Evolutionary conservation across 257 asterid species (phyloP).

Genomic region (Ehretia macrophylla): DNA sequence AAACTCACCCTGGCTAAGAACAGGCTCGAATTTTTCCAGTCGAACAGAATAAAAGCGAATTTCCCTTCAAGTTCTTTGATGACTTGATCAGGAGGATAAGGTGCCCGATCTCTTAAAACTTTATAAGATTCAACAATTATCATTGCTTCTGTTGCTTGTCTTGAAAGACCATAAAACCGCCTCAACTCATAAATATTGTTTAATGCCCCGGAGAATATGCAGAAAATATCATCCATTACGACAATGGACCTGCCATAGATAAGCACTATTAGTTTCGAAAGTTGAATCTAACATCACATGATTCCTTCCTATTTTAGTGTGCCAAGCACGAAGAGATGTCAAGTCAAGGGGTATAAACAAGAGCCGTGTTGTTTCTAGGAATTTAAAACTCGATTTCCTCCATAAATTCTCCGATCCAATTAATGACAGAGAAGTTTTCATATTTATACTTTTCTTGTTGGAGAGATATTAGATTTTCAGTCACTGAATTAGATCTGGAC

Average conservation of each 20-base stretch:
- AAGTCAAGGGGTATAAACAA: neutral
- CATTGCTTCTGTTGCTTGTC: constrained; percentile 57
- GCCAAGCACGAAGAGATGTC: neutral
- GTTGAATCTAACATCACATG: too few relatives aligned
- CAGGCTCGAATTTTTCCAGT: constrained; percentile 42
- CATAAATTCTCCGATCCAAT: too few relatives aligned
- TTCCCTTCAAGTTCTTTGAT: constrained; percentile 58
- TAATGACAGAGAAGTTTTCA: too few relatives aligned
- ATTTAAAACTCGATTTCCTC: too few relatives aligned
- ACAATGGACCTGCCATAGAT: constrained; percentile 38
- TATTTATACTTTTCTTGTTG: too few relatives aligned
- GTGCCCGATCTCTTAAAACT: constrained; percentile 60
- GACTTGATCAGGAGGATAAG: constrained; percentile 70
- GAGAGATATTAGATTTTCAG: too few relatives aligned
- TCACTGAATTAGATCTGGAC: too few relatives aligned
- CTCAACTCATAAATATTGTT: constrained; percentile 46
- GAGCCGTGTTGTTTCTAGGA: neutral
- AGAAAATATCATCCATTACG: constrained; percentile 64
- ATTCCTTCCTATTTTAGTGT: too few relatives aligned
- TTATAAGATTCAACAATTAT: constrained; percentile 53
- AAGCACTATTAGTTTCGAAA: too few relatives aligned
- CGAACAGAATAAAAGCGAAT: constrained; percentile 58
- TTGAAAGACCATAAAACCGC: constrained; percentile 52
- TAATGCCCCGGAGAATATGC: constrained; percentile 57
- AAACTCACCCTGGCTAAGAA: constrained; percentile 59